These are phyloP conservation scores for Pseudomassariella vexata DNA, from an alignment of 2,329 filamentous ascomycete species.

Conservation along the genomic window DNA sequence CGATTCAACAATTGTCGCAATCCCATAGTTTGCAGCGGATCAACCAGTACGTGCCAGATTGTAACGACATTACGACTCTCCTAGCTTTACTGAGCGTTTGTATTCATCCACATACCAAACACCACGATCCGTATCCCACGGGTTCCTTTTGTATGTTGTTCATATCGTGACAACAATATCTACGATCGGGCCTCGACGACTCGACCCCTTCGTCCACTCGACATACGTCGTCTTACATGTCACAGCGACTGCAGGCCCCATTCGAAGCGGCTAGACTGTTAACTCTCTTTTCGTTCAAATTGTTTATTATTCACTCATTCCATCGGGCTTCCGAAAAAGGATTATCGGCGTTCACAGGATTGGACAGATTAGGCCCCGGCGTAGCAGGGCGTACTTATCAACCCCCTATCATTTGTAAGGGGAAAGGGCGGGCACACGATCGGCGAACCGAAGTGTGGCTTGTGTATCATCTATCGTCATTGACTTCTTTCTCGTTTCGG, in stretches of 20 bases:
- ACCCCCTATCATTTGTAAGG: background rate
- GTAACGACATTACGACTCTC: slow-evolving; percentile 6
- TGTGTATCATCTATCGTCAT: slow-evolving; percentile 3
- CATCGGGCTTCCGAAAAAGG: background rate
- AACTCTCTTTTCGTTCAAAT: background rate
- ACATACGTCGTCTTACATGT: too few relatives aligned
- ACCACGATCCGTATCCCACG: background rate
- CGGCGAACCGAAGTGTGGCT: background rate
- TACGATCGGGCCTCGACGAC: too few relatives aligned
- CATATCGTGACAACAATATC: too few relatives aligned
- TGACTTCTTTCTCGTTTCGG: background rate
- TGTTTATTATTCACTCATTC: slow-evolving; percentile 1
- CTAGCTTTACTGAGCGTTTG: slow-evolving; percentile 3
- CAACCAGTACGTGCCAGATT: background rate
- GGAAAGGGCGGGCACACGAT: background rate
- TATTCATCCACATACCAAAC: background rate
- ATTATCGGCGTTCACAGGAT: slow-evolving; percentile 4
- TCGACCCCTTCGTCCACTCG: too few relatives aligned
- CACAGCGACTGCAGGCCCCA: background rate
- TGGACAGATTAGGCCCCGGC: slow-evolving; percentile 2
- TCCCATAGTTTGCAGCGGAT: background rate
- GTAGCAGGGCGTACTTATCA: slow-evolving; percentile 2
- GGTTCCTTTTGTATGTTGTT: too few relatives aligned
- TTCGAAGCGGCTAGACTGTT: background rate
- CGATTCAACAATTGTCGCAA: too few relatives aligned